A percentile compares a stretch with the other conserved stretches of the same genome.
These are phyloP conservation scores for Colletotrichum cuscutae DNA, from an alignment of 2,329 filamentous ascomycete genomes.

Conservation along the genomic window DNA sequence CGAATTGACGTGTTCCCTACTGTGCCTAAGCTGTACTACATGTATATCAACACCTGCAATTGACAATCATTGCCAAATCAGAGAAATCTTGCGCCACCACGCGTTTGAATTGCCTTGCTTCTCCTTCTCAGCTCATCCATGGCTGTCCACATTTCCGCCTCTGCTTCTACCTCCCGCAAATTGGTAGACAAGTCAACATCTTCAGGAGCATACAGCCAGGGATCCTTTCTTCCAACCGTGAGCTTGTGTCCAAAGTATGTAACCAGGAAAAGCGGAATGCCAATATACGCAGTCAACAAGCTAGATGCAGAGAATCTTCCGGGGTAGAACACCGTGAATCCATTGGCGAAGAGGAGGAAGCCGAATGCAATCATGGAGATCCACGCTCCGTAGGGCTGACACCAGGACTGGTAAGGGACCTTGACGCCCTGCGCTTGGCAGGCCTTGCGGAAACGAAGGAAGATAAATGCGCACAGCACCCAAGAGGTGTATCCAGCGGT, in stretches of 20 bases:
- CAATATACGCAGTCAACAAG: neutral
- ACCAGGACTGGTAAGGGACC: slow-evolving; percentile 14
- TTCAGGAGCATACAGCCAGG: slow-evolving; percentile 5
- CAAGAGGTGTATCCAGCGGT: slow-evolving; percentile 64
- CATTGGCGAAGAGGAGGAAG: slow-evolving; percentile 52
- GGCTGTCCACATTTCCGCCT: slow-evolving; percentile 1
- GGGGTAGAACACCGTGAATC: slow-evolving; percentile 72
- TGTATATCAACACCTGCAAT: neutral
- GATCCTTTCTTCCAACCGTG: neutral
- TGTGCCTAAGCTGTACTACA: too few relatives aligned
- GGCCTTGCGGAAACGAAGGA: slow-evolving; percentile 67
- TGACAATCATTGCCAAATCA: slow-evolving; percentile 4
- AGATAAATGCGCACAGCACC: slow-evolving; percentile 64
- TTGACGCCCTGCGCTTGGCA: slow-evolving; percentile 52
- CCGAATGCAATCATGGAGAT: slow-evolving; percentile 5
- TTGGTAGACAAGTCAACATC: neutral
- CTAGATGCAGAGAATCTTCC: slow-evolving; percentile 59
- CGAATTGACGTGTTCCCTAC: too few relatives aligned
- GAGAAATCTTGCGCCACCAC: neutral
- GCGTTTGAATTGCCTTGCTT: neutral
- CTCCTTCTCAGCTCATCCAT: neutral
- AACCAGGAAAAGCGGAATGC: neutral
- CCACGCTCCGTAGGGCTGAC: slow-evolving; percentile 11
- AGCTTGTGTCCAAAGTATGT: slow-evolving; percentile 42
- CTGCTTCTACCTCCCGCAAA: slow-evolving; percentile 5